Conservation (phyloP, 129 eudicot species). For the Silybum marianum region DNA sequence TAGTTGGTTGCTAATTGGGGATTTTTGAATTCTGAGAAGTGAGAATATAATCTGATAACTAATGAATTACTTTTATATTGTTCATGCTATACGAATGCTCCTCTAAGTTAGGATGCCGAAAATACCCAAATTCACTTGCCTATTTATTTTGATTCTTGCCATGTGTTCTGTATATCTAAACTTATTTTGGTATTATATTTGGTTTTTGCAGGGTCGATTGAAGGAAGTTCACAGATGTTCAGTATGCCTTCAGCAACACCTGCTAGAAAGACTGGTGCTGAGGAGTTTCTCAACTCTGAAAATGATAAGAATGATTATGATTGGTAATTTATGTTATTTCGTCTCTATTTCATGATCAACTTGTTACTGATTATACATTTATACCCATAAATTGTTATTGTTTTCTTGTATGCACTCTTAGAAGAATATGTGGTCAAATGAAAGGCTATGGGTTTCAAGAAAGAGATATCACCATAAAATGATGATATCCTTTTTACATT, state of each 20-base stretch:
- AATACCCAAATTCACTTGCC: not conserved
- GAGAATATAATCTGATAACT: not conserved
- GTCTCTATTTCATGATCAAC: not conserved
- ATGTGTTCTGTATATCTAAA: conserved; percentile 8
- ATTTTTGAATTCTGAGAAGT: conserved; percentile 5
- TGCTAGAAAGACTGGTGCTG: conserved; percentile 73
- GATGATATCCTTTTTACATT: not conserved
- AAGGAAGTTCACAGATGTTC: conserved; percentile 72
- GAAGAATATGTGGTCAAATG: not conserved
- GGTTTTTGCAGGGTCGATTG: conserved; percentile 54
- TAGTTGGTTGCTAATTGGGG: not conserved
- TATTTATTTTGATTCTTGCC: not conserved
- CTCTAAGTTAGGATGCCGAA: not conserved
- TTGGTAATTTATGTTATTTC: conserved; percentile 52
- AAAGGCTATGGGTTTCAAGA: not conserved
- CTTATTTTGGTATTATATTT: conserved; percentile 12
- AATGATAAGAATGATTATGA: conserved; percentile 95
- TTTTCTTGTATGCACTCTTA: conserved; percentile 1
- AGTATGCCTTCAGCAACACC: conserved; percentile 55
- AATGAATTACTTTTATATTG: not conserved
- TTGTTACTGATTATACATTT: conserved; percentile 4
- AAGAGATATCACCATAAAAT: not conserved
- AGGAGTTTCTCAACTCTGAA: conserved; percentile 87
- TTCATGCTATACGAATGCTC: not conserved
- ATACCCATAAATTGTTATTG: conserved; percentile 3